A percentile compares a stretch with the other conserved stretches of the same genome.
Evolutionary conservation across 2,329 filamentous ascomycete genomes (phyloP).

Genomic region (Fonsecaea pedrosoi): DNA sequence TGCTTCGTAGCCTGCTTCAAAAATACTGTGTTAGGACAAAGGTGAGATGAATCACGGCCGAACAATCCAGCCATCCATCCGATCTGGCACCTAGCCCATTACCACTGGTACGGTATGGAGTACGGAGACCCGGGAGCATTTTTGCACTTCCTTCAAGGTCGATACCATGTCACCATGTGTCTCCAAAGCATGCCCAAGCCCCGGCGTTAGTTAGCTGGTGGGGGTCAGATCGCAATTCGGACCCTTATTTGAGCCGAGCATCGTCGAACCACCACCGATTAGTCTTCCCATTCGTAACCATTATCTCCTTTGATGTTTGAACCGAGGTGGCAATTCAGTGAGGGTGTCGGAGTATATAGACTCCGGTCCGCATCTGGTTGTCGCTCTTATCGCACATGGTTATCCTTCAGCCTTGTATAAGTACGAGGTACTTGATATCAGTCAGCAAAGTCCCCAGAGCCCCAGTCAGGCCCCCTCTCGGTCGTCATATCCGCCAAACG

Average conservation of each 20-base stretch:
- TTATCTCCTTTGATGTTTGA: background rate
- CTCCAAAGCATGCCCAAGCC: background rate
- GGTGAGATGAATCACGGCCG: background rate
- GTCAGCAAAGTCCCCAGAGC: background rate
- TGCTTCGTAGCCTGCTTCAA: background rate
- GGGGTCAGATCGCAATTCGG: constrained; percentile 9
- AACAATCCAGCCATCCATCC: background rate
- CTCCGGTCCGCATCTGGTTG: background rate
- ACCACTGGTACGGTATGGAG: constrained; percentile 3
- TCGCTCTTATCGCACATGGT: background rate
- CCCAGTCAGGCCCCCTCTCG: background rate
- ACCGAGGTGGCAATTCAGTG: background rate
- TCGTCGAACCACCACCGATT: background rate
- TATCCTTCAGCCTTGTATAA: background rate
- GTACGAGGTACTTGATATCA: background rate
- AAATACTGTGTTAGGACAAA: background rate
- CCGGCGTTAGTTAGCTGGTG: background rate
- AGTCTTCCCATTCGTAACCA: background rate
- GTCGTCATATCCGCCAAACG: background rate
- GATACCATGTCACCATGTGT: background rate
- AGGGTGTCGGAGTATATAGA: background rate
- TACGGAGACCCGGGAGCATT: background rate
- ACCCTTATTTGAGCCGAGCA: constrained; percentile 10
- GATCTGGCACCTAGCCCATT: background rate
- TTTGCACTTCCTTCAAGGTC: background rate